phyloP scores from a whole-genome alignment of 441 rosid genomes.

The Croton laevigatus region DNA sequence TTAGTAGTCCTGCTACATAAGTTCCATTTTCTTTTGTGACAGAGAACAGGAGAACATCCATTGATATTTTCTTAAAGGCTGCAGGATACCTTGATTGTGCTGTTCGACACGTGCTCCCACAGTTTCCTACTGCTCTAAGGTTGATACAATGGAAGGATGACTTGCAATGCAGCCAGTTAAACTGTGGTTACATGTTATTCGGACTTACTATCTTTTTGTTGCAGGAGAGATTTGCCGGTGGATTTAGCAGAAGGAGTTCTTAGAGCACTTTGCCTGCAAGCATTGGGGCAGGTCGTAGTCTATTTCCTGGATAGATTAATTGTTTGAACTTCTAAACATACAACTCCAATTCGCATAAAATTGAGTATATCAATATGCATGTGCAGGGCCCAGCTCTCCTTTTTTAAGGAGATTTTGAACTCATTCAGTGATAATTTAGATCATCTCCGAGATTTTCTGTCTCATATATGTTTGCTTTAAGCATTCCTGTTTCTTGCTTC shows the following conservation, averaged over 20 bases:
- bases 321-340: not conserved
- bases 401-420: not conserved
- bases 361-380: not conserved
- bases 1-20: constrained; percentile 15
- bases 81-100: constrained; percentile 98
- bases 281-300: constrained; percentile 84
- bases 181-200: constrained; percentile 14
- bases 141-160: constrained; percentile 30
- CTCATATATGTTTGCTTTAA: not conserved
- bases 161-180: constrained; percentile 5
- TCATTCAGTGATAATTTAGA: not conserved
- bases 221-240: constrained; percentile 88
- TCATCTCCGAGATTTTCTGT: not conserved
- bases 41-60: constrained; percentile 88
- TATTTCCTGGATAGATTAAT: constrained; percentile 8
- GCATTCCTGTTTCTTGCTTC: not conserved
- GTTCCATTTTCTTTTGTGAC: constrained; percentile 21
- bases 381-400: not conserved
- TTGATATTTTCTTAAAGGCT: constrained; percentile 95
- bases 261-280: constrained; percentile 89
- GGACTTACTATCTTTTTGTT: constrained; percentile 20
- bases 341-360: not conserved
- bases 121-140: constrained; percentile 74
- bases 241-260: constrained; percentile 93
- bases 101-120: constrained; percentile 84